A percentile compares a stretch with the other conserved stretches of the same genome.
These are phyloP conservation scores for Paspalum notatum DNA, from an alignment of 176 grass and related monocot genomes.

Conservation along the genomic window DNA sequence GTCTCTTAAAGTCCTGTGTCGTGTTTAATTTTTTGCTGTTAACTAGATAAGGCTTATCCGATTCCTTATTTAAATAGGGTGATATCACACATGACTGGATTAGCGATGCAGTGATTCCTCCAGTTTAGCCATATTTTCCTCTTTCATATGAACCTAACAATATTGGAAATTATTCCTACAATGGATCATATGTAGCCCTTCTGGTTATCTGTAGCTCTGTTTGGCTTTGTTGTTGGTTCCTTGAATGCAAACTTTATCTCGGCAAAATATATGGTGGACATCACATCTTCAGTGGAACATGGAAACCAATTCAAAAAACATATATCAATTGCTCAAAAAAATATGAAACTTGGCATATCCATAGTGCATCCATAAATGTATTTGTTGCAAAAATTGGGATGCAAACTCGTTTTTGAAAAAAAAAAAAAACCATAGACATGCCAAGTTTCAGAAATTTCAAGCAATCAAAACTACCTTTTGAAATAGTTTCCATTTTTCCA, in stretches of 20 bases:
- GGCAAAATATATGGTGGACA: too few species aligned
- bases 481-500: too few species aligned
- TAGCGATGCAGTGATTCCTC: background rate
- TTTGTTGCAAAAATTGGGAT: too few species aligned
- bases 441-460: too few species aligned
- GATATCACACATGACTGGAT: background rate
- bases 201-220: background rate
- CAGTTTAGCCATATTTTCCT: background rate
- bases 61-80: slow-evolving; percentile 4
- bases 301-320: too few species aligned
- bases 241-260: slow-evolving; percentile 7
- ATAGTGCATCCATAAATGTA: too few species aligned
- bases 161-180: slow-evolving; percentile 3
- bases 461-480: too few species aligned
- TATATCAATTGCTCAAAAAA: too few species aligned
- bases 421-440: too few species aligned
- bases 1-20: background rate
- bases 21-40: slow-evolving; percentile 9
- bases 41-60: background rate
- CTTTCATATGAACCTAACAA: background rate
- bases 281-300: too few species aligned
- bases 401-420: too few species aligned
- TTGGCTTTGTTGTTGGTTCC: slow-evolving; percentile 12
- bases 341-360: too few species aligned
- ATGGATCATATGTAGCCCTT: slow-evolving; percentile 31